phyloP scores from a whole-genome alignment of 345 rosid species.

The Ailanthus altissimus region DNA sequence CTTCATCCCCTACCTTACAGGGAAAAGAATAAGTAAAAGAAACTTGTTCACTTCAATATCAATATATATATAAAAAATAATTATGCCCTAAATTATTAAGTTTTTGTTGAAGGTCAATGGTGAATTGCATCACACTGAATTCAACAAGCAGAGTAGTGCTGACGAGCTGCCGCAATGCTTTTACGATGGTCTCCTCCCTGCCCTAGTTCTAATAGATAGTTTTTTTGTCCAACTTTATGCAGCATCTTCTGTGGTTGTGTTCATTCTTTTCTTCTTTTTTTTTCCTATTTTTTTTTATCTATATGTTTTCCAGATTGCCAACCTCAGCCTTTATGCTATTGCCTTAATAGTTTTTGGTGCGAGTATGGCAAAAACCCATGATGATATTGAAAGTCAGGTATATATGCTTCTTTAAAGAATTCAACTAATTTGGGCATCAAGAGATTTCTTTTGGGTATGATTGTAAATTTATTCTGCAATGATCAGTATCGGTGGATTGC shows the following conservation, averaged over 20 bases:
- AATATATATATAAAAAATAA: neutral
- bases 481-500: conserved; percentile 95
- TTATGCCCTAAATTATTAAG: neutral
- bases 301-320: conserved; percentile 65
- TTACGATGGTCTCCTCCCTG: conserved; percentile 69
- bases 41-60: neutral
- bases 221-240: conserved; percentile 14
- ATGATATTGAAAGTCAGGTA: conserved; percentile 81
- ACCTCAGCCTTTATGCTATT: conserved; percentile 78
- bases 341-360: conserved; percentile 69
- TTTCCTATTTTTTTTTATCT: neutral
- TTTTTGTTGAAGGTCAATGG: conserved; percentile 75
- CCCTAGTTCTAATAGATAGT: conserved; percentile 16
- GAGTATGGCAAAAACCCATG: conserved; percentile 48
- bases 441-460: conserved; percentile 3
- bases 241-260: conserved; percentile 7
- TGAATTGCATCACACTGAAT: conserved; percentile 82
- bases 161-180: conserved; percentile 94
- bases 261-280: neutral
- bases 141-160: conserved; percentile 85
- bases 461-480: conserved; percentile 26
- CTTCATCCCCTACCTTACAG: neutral
- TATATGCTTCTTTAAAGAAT: conserved; percentile 30
- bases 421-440: neutral
- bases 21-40: neutral